Percentiles rank a stretch among this genome's conserved stretches.
Conservation (phyloP, 768 basidiomycete species). For the Cubamyces lactineus region DNA sequence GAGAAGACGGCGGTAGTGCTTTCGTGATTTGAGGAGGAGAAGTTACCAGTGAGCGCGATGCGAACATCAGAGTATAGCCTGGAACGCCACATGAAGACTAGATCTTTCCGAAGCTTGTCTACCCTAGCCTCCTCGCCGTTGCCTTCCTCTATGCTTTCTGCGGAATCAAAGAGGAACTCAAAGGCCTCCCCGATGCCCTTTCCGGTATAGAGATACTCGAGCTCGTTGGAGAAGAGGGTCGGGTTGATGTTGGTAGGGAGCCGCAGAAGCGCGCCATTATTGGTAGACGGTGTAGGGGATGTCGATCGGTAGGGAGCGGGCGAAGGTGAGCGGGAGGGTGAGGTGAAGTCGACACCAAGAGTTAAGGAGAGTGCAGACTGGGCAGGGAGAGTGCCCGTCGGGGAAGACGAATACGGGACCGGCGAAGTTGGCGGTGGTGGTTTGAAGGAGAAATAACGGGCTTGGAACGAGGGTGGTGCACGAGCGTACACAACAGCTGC, state of each 20-base stretch:
- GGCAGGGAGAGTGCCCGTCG: slow-evolving; percentile 52
- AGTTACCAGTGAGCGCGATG: slow-evolving; percentile 74
- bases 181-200: slow-evolving; percentile 87
- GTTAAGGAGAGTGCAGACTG: slow-evolving; percentile 66
- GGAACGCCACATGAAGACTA: slow-evolving; percentile 96
- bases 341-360: slow-evolving; percentile 46
- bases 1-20: slow-evolving; percentile 83
- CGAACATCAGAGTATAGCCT: slow-evolving; percentile 92
- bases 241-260: slow-evolving; percentile 73
- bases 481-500: slow-evolving; percentile 93
- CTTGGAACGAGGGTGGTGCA: slow-evolving; percentile 90
- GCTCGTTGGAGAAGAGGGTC: slow-evolving; percentile 82
- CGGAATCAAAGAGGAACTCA: slow-evolving; percentile 80
- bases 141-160: slow-evolving; percentile 46
- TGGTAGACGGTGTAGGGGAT: slow-evolving; percentile 49
- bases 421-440: slow-evolving; percentile 59
- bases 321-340: slow-evolving; percentile 47
- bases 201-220: slow-evolving; percentile 95
- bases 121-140: slow-evolving; percentile 58
- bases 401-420: slow-evolving; percentile 50
- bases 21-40: slow-evolving; percentile 65
- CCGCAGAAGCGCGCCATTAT: slow-evolving; percentile 54
- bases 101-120: slow-evolving; percentile 89
- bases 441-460: slow-evolving; percentile 81
- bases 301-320: slow-evolving; percentile 48